These are phyloP conservation scores for Yamadazyma spencermartinsiae DNA, from an alignment of 1,139 yeast species.

Conservation along the genomic window DNA sequence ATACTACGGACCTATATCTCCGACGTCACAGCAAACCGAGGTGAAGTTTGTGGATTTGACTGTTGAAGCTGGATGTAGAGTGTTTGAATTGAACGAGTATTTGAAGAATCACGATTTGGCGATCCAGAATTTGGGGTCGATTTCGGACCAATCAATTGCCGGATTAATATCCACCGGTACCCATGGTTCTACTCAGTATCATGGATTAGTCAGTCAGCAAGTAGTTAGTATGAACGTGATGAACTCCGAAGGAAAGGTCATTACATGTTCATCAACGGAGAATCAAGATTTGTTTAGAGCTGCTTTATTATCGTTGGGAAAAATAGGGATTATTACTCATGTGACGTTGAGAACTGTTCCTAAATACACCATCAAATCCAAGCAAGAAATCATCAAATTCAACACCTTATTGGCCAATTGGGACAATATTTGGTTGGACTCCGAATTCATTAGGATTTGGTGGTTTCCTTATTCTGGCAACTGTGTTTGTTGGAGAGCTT, in stretches of 20 bases:
- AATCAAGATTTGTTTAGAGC: slow-evolving; percentile 78
- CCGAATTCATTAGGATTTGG: slow-evolving; percentile 94
- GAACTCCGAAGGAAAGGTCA: slow-evolving; percentile 69
- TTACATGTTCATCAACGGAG: slow-evolving; percentile 67
- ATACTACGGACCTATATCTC: slow-evolving; percentile 35
- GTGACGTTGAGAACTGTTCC: slow-evolving; percentile 90
- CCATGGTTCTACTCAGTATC: slow-evolving; percentile 92
- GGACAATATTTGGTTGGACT: slow-evolving; percentile 79
- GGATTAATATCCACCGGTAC: slow-evolving; percentile 96
- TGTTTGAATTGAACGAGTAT: slow-evolving; percentile 73
- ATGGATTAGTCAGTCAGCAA: slow-evolving; percentile 88
- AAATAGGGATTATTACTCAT: slow-evolving; percentile 84
- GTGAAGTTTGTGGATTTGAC: slow-evolving; percentile 84
- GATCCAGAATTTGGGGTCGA: slow-evolving; percentile 89
- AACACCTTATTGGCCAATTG: slow-evolving; percentile 66
- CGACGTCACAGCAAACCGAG: slow-evolving; percentile 29
- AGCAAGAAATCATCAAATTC: slow-evolving; percentile 79
- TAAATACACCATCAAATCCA: slow-evolving; percentile 74
- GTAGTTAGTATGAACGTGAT: slow-evolving; percentile 74
- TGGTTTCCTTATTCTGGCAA: slow-evolving; percentile 94
- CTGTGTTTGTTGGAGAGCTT: slow-evolving; percentile 89
- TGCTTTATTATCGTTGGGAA: slow-evolving; percentile 84
- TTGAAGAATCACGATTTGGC: slow-evolving; percentile 69
- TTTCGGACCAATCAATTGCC: slow-evolving; percentile 90
- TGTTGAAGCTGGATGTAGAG: slow-evolving; percentile 87